Evolutionary conservation across 2,329 filamentous ascomycete genomes (phyloP), one percentile per base, ranked within the genome.

Genomic region (Botrytis deweyae): DNA sequence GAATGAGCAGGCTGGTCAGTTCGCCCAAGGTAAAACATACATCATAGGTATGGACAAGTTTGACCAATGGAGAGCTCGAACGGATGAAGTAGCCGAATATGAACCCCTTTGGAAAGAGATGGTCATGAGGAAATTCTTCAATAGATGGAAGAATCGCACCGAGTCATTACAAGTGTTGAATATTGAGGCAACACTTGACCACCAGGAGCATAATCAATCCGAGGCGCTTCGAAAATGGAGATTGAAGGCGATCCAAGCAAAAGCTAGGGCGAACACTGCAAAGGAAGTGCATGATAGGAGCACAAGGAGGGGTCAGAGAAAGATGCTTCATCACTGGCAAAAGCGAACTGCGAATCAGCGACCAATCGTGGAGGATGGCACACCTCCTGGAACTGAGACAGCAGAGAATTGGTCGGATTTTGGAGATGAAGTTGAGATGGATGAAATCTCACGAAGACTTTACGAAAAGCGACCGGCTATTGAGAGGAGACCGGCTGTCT

Each of bases 311-410:
- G 77, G 75, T 42, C 80, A 81, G 73, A 79, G 80, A 67, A 81
- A 78, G 72, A 81, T 81, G 55, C 78, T 81, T 62, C 76, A 70
- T 18, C 79, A 81, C 65, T 82, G 81, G 81, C 78, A 75, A 59
- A 77, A 81, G 70, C 78, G 78, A 67, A 73, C 79, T 42, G 69
- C 67, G 25, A 71, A 78, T 55, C 77, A 74, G 64, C 74, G 77
- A 55, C 77, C 78, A 42, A 40, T 65, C 4, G 58, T 74, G 8
- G 72, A 69, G 40, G 67, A 72, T 22, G 70, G 67, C 29, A 63
- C 71, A n/a, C 72, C 62, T 52, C 61, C 79, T 10, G 76, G 74
- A 49, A 72, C 38, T 10, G 78, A 75, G 33, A 74, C 73, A 25
- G 75, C 74, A 22, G 79, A 81, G 68, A 73, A 75, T 14, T 79